Conservation (phyloP, 352 stramenopile species). For the Plasmopara viticola region DNA sequence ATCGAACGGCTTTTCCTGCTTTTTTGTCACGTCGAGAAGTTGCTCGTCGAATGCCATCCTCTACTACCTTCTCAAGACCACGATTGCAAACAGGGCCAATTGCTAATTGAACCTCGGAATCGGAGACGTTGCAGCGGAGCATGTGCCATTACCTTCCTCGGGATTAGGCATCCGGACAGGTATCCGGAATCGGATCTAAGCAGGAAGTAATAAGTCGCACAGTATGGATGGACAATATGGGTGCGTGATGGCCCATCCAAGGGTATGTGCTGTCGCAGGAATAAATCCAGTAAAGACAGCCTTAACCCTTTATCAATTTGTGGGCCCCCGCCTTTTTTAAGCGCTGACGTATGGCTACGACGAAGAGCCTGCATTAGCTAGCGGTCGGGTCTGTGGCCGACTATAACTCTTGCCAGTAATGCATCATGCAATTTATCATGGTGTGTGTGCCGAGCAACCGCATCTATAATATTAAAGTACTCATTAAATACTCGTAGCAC, state of each 20-base stretch:
- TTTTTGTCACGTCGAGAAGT: slow-evolving; percentile 9
- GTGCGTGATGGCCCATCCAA: neutral
- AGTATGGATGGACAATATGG: neutral
- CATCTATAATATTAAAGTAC: no score
- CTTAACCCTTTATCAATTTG: slow-evolving; percentile 9
- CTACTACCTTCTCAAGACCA: neutral
- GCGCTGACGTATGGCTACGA: slow-evolving; percentile 12
- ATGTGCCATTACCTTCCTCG: slow-evolving; percentile 1
- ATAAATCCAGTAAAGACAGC: slow-evolving; percentile 18
- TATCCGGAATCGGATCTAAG: no score
- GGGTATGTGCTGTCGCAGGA: slow-evolving; percentile 21
- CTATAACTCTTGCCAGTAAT: slow-evolving; percentile 3
- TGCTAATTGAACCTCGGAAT: slow-evolving; percentile 23
- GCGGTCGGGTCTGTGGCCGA: slow-evolving; percentile 3
- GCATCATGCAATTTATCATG: neutral
- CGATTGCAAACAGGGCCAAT: slow-evolving; percentile 12
- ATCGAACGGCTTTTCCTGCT: slow-evolving; percentile 24
- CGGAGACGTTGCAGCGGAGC: slow-evolving; percentile 10
- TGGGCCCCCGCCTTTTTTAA: slow-evolving; percentile 10
- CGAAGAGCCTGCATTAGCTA: slow-evolving; percentile 19
- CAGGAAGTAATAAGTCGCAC: neutral
- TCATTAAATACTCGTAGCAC: no score
- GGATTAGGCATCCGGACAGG: neutral
- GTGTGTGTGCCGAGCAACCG: no score
- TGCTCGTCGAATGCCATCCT: slow-evolving; percentile 16